phyloP scores from a whole-genome alignment of 2,329 filamentous ascomycete species.

The Venturia oleaginea region DNA sequence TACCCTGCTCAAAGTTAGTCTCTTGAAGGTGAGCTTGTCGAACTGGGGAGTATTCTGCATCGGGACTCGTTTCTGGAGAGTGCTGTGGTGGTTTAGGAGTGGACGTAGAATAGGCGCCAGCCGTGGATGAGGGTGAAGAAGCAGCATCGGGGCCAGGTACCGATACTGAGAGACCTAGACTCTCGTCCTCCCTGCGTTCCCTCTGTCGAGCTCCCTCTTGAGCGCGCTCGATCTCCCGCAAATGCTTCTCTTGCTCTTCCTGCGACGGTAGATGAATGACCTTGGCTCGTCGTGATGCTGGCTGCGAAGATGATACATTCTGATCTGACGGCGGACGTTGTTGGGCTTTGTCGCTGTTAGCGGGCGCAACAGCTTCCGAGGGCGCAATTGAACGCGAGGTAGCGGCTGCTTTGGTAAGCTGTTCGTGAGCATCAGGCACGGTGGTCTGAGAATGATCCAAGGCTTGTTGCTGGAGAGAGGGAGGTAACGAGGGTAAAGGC shows the following conservation, averaged over 20 bases:
- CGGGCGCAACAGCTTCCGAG: background rate
- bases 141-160: constrained; percentile 23
- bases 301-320: background rate
- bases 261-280: constrained; percentile 40
- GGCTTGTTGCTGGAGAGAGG: background rate
- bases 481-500: background rate
- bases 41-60: constrained; percentile 45
- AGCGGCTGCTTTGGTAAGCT: background rate
- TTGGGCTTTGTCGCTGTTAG: background rate
- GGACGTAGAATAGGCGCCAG: constrained; percentile 59
- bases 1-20: constrained; percentile 14
- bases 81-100: constrained; percentile 60
- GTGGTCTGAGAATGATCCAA: background rate
- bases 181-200: constrained; percentile 30
- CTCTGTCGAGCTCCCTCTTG: constrained; percentile 29
- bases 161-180: constrained; percentile 21
- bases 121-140: constrained; percentile 54
- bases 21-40: constrained; percentile 17
- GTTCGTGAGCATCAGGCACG: background rate
- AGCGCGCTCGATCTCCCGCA: constrained; percentile 33
- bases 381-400: background rate
- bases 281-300: constrained; percentile 17
- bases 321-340: background rate
- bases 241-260: constrained; percentile 40
- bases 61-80: constrained; percentile 67